phyloP scores from a whole-genome alignment of 768 basidiomycete genomes.

The Boletus rex-veris region DNA sequence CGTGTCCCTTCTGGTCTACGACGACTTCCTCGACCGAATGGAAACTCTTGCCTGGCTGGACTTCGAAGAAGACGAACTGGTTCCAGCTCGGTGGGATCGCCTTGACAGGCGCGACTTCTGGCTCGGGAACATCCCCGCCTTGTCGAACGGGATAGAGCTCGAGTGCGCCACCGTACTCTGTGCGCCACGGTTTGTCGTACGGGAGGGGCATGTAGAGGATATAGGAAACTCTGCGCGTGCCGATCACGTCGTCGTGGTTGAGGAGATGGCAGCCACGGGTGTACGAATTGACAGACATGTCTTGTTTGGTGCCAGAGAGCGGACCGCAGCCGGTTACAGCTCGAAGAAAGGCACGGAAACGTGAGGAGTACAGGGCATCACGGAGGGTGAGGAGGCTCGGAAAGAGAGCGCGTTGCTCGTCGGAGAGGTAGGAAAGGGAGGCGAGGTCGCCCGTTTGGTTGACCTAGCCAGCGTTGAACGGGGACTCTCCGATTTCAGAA shows the following conservation, averaged over 20 bases:
- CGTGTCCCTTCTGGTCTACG: slow-evolving; percentile 65
- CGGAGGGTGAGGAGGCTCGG: slow-evolving; percentile 79
- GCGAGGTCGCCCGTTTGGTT: slow-evolving; percentile 97
- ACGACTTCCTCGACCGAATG: slow-evolving; percentile 97
- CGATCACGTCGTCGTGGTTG: slow-evolving; percentile 98
- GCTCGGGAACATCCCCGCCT: slow-evolving; percentile 63
- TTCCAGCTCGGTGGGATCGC: slow-evolving; percentile 81
- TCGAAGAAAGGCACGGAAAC: slow-evolving; percentile 80
- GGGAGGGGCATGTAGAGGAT: slow-evolving; percentile 94
- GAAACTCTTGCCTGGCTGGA: slow-evolving; percentile 94
- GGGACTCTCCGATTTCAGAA: not conserved
- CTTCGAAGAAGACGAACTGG: slow-evolving; percentile 83
- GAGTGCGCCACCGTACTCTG: slow-evolving; percentile 89
- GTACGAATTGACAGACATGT: slow-evolving; percentile 94
- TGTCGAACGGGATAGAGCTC: slow-evolving; percentile 80
- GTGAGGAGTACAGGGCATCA: slow-evolving; percentile 83
- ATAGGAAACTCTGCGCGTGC: slow-evolving; percentile 89
- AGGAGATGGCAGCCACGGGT: slow-evolving; percentile 89
- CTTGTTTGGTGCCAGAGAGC: slow-evolving; percentile 86
- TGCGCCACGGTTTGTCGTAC: slow-evolving; percentile 70
- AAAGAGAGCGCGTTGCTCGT: slow-evolving; percentile 72
- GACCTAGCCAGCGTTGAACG: slow-evolving; percentile 49
- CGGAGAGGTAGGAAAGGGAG: slow-evolving; percentile 82
- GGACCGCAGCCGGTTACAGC: slow-evolving; percentile 90
- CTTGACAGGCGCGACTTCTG: slow-evolving; percentile 60